phyloP scores from a whole-genome alignment of 1,139 yeast species.

The Barnettozyma hawaiiensis region DNA sequence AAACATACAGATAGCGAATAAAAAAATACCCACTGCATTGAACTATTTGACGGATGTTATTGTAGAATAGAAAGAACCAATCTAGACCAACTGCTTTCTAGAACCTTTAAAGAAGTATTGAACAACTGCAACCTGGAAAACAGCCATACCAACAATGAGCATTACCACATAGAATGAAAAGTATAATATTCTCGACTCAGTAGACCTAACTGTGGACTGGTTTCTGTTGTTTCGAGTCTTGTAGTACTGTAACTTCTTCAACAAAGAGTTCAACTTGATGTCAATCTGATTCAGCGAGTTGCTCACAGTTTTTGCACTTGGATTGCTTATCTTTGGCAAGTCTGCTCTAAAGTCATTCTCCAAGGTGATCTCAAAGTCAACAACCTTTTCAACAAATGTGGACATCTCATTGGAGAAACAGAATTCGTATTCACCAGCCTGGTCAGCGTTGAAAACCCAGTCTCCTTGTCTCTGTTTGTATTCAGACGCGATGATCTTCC shows the following conservation, averaged over 20 bases:
- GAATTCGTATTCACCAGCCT: slow-evolving; percentile 82
- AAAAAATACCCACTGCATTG: neutral
- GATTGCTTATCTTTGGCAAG: slow-evolving; percentile 45
- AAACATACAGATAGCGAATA: neutral
- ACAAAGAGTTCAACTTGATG: slow-evolving; percentile 55
- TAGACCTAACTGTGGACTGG: slow-evolving; percentile 84
- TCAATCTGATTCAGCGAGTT: slow-evolving; percentile 59
- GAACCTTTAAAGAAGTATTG: slow-evolving; percentile 84
- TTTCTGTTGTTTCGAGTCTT: slow-evolving; percentile 90
- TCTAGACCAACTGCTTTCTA: slow-evolving; percentile 77
- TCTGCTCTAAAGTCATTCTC: slow-evolving; percentile 60
- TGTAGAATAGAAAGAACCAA: slow-evolving; percentile 27
- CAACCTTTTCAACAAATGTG: slow-evolving; percentile 78
- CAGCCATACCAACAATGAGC: slow-evolving; percentile 82
- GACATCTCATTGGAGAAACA: slow-evolving; percentile 89
- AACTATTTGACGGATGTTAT: neutral
- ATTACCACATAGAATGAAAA: slow-evolving; percentile 78
- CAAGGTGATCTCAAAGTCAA: slow-evolving; percentile 77
- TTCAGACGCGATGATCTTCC: slow-evolving; percentile 40
- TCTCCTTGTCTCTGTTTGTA: slow-evolving; percentile 81
- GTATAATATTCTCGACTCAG: slow-evolving; percentile 81
- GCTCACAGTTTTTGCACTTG: slow-evolving; percentile 36
- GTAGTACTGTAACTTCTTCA: slow-evolving; percentile 70
- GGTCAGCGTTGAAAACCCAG: slow-evolving; percentile 64
- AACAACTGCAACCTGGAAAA: slow-evolving; percentile 74